These are phyloP conservation scores for Prunella vulgaris DNA, from an alignment of 257 asterid genomes.

Conservation along the genomic window DNA sequence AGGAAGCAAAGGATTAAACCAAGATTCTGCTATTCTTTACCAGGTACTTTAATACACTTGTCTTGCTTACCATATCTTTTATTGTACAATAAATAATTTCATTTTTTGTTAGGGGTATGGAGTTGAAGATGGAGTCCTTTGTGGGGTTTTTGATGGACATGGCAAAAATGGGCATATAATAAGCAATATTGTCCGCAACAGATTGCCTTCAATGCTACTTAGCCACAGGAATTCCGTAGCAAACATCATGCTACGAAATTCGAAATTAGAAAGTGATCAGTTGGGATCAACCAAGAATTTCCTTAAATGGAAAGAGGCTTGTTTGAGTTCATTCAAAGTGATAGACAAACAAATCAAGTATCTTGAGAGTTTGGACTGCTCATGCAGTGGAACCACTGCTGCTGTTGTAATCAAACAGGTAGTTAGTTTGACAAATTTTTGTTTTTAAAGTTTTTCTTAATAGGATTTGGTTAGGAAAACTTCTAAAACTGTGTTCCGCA, in stretches of 20 bases:
- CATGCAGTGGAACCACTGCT: constrained; percentile 78
- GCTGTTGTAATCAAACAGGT: constrained; percentile 67
- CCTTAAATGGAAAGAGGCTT: constrained; percentile 65
- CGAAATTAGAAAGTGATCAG: constrained; percentile 22
- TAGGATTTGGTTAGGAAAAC: too few species aligned
- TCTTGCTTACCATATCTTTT: too few species aligned
- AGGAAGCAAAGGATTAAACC: constrained; percentile 72
- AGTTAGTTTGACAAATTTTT: not conserved
- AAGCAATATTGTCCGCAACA: constrained; percentile 64
- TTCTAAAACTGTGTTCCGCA: too few species aligned
- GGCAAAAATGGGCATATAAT: constrained; percentile 66
- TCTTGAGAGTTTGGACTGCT: constrained; percentile 48
- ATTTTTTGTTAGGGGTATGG: constrained; percentile 57
- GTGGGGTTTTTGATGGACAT: constrained; percentile 89
- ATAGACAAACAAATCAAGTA: constrained; percentile 62
- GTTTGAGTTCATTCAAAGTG: constrained; percentile 49
- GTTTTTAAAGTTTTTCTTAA: too few species aligned
- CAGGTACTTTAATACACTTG: constrained; percentile 45
- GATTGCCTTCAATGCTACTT: constrained; percentile 57
- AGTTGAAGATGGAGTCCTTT: constrained; percentile 49
- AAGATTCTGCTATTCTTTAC: constrained; percentile 66
- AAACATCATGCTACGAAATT: constrained; percentile 15
- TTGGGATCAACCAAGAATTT: constrained; percentile 29
- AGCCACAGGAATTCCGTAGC: constrained; percentile 40
- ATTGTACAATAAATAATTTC: not conserved